A percentile compares a stretch with the other conserved stretches of the same genome.
These are phyloP conservation scores for Ulvella scutata DNA, from an alignment of 139 green algal genomes.

Conservation along the genomic window DNA sequence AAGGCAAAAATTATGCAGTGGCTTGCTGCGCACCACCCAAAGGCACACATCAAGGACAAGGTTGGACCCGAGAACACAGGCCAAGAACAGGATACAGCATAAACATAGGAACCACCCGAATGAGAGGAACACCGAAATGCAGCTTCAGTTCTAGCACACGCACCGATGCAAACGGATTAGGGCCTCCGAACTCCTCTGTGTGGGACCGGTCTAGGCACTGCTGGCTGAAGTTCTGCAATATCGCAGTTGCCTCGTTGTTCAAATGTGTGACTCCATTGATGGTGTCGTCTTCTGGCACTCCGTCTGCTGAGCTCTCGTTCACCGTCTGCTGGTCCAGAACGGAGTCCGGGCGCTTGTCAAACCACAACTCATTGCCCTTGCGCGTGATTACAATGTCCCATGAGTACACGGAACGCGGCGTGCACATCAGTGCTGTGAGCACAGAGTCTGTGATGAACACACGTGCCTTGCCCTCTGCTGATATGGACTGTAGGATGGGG, in stretches of 20 bases:
- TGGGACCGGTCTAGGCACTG: constrained; percentile 22
- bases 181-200: constrained; percentile 36
- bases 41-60: too few relatives aligned
- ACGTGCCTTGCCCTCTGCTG: constrained; percentile 31
- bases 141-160: not conserved
- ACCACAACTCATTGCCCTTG: constrained; percentile 47
- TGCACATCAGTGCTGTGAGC: constrained; percentile 89
- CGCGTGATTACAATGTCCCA: constrained; percentile 78
- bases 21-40: too few relatives aligned
- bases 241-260: constrained; percentile 69
- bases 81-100: too few relatives aligned
- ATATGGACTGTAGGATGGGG: constrained; percentile 64
- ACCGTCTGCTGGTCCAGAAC: constrained; percentile 81
- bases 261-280: constrained; percentile 86
- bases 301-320: constrained; percentile 46
- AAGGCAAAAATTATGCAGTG: too few relatives aligned
- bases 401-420: constrained; percentile 70
- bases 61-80: too few relatives aligned
- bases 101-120: too few relatives aligned
- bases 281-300: constrained; percentile 63
- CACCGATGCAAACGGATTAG: constrained; percentile 54
- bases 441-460: constrained; percentile 90
- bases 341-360: constrained; percentile 71
- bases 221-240: constrained; percentile 88
- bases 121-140: not conserved